phyloP scores from a whole-genome alignment of 2,329 filamentous ascomycete species.

The Aspergillus fumigatus region DNA sequence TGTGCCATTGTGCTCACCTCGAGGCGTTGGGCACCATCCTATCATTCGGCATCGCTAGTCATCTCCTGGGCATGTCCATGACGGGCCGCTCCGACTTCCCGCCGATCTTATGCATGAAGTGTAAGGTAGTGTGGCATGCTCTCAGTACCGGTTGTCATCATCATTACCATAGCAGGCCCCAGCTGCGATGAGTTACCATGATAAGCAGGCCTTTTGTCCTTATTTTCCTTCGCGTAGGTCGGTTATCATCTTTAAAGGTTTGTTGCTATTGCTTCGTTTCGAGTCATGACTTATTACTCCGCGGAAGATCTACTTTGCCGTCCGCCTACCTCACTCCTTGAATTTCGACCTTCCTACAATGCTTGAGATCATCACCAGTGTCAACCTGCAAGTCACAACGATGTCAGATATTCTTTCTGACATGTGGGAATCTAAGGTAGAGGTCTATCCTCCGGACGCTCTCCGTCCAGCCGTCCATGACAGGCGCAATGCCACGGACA shows the following conservation, averaged over 20 bases:
- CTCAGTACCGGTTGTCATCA: not conserved
- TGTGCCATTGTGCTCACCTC: conserved; percentile 12
- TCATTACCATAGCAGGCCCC: not conserved
- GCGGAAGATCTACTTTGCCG: not conserved
- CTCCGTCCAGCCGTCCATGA: not conserved
- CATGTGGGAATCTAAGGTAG: not conserved
- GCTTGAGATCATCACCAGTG: not conserved
- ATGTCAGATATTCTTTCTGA: not conserved
- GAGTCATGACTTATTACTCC: not conserved
- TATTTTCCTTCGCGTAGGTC: not conserved
- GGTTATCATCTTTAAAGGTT: not conserved
- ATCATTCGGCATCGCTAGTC: conserved; percentile 17
- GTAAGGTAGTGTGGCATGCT: conserved; percentile 11
- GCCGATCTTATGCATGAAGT: conserved; percentile 28
- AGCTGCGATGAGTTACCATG: not conserved
- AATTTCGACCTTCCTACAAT: not conserved
- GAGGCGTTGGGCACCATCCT: conserved; percentile 16
- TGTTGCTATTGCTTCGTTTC: not conserved
- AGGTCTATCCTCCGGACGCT: not conserved
- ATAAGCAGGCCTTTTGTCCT: not conserved
- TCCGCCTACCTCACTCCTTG: not conserved
- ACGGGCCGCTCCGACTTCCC: conserved; percentile 28
- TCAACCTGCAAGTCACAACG: not conserved
- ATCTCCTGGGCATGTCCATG: conserved; percentile 22
- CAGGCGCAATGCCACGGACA: not conserved